Base-by-base conservation (phyloP, 345 rosid genomes). In the Triadica sebifera region DNA sequence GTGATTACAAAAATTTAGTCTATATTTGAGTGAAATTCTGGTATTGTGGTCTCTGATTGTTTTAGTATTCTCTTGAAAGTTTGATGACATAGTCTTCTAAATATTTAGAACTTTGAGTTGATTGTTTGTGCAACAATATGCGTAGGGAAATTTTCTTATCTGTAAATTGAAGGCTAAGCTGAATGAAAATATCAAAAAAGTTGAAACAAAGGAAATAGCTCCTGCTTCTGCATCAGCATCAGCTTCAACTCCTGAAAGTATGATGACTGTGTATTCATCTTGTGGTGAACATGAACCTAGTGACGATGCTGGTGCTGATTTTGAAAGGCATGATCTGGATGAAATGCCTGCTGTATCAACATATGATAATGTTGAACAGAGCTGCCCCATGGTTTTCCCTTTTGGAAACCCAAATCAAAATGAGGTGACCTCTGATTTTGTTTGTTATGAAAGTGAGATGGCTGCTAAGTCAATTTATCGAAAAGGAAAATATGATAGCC, bases 151-250 rank as follows among this genome's bases (percentile, higher is more conserved):
- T 43, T 43, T 43, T 10, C 34, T 76, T 39, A 37, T 85, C 24
- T 83, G 83, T 25, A 85, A 79, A 79, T 57, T 87, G 19, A 75
- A 25, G 75, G 71, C 38, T 24, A 85, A 80, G 20, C 12, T 24
- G 24, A 52, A 67, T 22, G 77, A 2, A 51, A 70, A 45, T 24
- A 53, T 29, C 2, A 15, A 2, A 0, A 53, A 38, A 15, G n/a
- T 67, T 16, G 52, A 15, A 43, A 59, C 59, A n/a, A 41, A 53
- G 13, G 38, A 25, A 29, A 25, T 29, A 41, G 43, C 43, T 49
- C 8, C 41, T 29, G 34, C 34, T 29, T 29, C 34, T 29, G 34
- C 34, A 29, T 29, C 34, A 24, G 37, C 71, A 47, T 49, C 56
- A 16, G 12, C 43, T 67, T 45, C 38, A 7, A n/a, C 59, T 67